These are phyloP conservation scores for Eutrema yunnanense DNA, from an alignment of 345 rosid species.

Conservation along the genomic window DNA sequence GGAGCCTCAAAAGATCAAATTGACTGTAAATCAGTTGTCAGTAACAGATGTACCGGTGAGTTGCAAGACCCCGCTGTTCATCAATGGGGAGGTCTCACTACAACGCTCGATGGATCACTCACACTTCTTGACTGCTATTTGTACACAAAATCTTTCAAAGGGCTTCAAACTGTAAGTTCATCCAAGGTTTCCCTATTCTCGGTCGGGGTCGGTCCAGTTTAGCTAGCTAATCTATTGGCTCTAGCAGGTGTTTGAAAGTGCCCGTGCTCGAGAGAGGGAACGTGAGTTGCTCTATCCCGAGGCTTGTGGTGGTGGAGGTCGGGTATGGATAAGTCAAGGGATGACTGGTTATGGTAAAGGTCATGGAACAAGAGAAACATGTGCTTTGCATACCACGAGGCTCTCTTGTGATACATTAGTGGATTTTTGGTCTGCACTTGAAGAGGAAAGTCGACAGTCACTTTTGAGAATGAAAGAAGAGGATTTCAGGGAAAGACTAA, in stretches of 20 bases:
- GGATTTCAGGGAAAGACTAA: slow-evolving; percentile 91
- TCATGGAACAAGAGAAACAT: slow-evolving; percentile 89
- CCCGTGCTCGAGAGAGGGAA: slow-evolving; percentile 83
- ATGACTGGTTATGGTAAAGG: slow-evolving; percentile 72
- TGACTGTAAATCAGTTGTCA: slow-evolving; percentile 31
- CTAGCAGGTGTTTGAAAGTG: slow-evolving; percentile 88
- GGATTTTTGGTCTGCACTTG: slow-evolving; percentile 92
- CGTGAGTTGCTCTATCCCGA: slow-evolving; percentile 94
- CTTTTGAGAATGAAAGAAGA: slow-evolving; percentile 97
- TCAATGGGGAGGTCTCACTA: slow-evolving; percentile 93
- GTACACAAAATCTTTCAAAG: slow-evolving; percentile 61
- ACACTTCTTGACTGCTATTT: slow-evolving; percentile 79
- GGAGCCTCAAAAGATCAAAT: slow-evolving; percentile 36
- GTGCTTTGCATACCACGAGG: slow-evolving; percentile 90
- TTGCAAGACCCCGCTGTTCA: slow-evolving; percentile 73
- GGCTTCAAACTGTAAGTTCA: slow-evolving; percentile 67
- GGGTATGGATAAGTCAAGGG: slow-evolving; percentile 97
- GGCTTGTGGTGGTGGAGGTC: slow-evolving; percentile 98
- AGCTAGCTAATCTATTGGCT: slow-evolving; percentile 36
- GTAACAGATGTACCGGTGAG: slow-evolving; percentile 47
- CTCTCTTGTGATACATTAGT: slow-evolving; percentile 88
- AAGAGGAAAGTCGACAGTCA: slow-evolving; percentile 77
- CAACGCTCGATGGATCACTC: slow-evolving; percentile 72
- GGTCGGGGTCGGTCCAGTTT: background rate
- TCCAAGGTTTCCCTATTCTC: background rate